Base-by-base conservation (phyloP, 2,329 filamentous ascomycete species). In the Aspergillus pseudoviridinutans region DNA sequence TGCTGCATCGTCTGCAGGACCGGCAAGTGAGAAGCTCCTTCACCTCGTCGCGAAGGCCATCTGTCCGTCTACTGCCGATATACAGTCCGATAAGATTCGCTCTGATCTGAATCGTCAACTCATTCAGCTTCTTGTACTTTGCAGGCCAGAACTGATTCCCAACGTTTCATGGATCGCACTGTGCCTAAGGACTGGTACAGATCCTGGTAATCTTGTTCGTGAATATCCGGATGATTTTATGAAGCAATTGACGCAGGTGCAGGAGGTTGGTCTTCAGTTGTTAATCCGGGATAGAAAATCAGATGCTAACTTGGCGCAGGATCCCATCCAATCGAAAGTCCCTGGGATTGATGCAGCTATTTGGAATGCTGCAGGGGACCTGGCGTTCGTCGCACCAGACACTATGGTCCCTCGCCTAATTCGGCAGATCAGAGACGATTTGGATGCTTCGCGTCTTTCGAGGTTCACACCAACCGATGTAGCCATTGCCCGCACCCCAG, bases 381-480 rank as follows among this genome's bases (percentile, higher is more conserved):
- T 99, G 58, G 92, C 91, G 3, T 99, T 99, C 69, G 91, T 99
- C 27, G 90, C 93, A 4, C 94, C 94, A 0, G 89, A 94, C 47
- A 80, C 80, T 17, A 89, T 96, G 75, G 88, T 91, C 22, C 84
- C 91, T 4, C 83, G 84, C 7, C 82, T 99, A 25, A 84, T 97
- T 27, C 77, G 86, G 28, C 84, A 94, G 50, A 86, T 99, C 52
- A 80, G 82, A 54, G 74, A 82, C 28, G 92, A 97, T 72, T 80
- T 99, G 22, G 81, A 92, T 61, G 81, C 85, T 1, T 76, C 81
- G 47, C 87, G 90, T 58, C 80, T 97, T 3, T 80, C 85, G 12
- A 82, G 84, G 24, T 82, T 97, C 61, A 91, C 92, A 0, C 89
- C 92, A 10, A 88, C 91, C 1, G 94, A 99, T 73, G 91, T 92